Conservation (phyloP, 1,139 yeast genomes). For the Petasospora fabianii region DNA sequence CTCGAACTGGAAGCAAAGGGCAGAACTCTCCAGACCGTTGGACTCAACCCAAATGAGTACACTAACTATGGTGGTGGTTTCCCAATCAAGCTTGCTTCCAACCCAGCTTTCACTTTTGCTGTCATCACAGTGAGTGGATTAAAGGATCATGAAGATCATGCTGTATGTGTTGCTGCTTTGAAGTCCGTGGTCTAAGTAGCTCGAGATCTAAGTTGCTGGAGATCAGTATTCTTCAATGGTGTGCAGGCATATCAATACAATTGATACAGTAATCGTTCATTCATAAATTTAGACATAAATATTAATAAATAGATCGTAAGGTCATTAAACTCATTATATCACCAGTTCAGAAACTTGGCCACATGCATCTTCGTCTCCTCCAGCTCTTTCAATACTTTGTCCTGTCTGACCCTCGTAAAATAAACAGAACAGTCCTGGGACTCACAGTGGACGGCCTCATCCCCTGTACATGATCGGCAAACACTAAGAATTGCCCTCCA, state of each 20-base stretch:
- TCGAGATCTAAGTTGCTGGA: too few species aligned
- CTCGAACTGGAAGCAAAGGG: constrained; percentile 34
- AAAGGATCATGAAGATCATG: constrained; percentile 46
- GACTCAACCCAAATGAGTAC: constrained; percentile 35
- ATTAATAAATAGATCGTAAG: neutral
- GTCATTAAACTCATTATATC: neutral
- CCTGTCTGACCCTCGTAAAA: constrained; percentile 30
- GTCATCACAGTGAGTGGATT: constrained; percentile 48
- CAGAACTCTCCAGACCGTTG: constrained; percentile 32
- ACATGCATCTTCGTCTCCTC: constrained; percentile 11
- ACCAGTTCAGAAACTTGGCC: constrained; percentile 13
- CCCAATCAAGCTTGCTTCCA: constrained; percentile 36
- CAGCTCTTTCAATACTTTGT: constrained; percentile 18
- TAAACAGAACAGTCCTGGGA: constrained; percentile 39
- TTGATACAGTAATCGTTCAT: too few species aligned
- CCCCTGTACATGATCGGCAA: constrained; percentile 31
- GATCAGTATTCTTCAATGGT: too few species aligned
- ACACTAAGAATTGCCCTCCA: constrained; percentile 23
- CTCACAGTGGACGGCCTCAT: constrained; percentile 26
- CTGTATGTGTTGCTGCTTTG: constrained; percentile 28
- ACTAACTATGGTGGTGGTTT: constrained; percentile 49
- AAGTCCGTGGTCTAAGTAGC: neutral
- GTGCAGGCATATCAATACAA: too few species aligned
- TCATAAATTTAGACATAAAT: too few species aligned
- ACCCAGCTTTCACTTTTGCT: constrained; percentile 36